Evolutionary conservation across 257 asterid genomes (phyloP).

Genomic region (Ophiorrhiza pumila): DNA sequence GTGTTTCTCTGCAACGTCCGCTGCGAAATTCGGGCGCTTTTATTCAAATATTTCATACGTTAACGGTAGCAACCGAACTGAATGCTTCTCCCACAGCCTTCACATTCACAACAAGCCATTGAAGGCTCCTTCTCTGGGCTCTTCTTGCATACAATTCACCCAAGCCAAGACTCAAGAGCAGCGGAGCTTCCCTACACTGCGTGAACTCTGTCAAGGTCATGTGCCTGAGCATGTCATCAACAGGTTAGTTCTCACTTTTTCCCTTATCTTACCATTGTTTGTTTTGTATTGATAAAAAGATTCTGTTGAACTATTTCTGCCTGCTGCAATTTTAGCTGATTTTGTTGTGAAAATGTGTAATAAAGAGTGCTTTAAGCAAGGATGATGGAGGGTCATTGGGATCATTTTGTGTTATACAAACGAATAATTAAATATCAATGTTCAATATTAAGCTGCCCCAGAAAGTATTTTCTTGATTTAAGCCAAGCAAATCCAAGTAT

Average conservation of each 20-base stretch:
- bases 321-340: constrained; percentile 7
- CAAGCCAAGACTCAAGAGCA: constrained; percentile 24
- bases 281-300: not conserved
- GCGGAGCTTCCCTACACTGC: constrained; percentile 34
- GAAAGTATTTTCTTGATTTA: not conserved
- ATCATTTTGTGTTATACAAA: too few relatives aligned
- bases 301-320: not conserved
- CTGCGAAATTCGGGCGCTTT: constrained; percentile 1
- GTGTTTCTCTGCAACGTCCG: constrained; percentile 34
- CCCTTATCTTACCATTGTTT: not conserved
- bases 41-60: not conserved
- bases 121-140: constrained; percentile 33
- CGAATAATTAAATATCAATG: not conserved
- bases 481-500: not conserved
- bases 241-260: constrained; percentile 39
- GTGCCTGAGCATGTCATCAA: constrained; percentile 76
- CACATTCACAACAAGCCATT: constrained; percentile 5
- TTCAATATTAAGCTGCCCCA: not conserved
- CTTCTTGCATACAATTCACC: constrained; percentile 22
- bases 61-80: constrained; percentile 11
- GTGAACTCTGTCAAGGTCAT: constrained; percentile 62
- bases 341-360: not conserved
- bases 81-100: constrained; percentile 20
- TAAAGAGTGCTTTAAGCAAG: not conserved
- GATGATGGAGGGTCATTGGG: not conserved